A percentile compares a stretch with the other conserved stretches of the same genome.
phyloP scores from a whole-genome alignment of 805 yeast species.

The Saccharomyces eubayanus region DNA sequence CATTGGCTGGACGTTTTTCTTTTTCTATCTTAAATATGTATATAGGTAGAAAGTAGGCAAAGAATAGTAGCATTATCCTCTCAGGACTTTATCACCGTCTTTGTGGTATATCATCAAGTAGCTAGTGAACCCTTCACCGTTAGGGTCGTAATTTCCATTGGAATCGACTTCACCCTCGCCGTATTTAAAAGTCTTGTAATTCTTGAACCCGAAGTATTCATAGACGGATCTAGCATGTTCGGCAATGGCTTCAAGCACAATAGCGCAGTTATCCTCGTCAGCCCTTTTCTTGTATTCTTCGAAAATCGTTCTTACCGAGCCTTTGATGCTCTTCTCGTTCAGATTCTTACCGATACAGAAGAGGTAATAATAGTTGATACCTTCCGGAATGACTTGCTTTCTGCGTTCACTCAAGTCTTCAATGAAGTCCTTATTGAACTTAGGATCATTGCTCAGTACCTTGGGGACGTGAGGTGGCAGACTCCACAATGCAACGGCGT shows the following conservation, averaged over 20 bases:
- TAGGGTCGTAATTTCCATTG: constrained; percentile 21
- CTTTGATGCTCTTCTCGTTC: constrained; percentile 19
- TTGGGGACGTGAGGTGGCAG: constrained; percentile 21
- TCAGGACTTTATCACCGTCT: constrained; percentile 13
- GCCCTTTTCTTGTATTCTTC: constrained; percentile 26
- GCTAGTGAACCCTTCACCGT: constrained; percentile 28
- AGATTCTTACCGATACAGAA: constrained; percentile 29
- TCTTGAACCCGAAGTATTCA: constrained; percentile 30
- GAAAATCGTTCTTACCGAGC: constrained; percentile 29
- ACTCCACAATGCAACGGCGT: constrained; percentile 29
- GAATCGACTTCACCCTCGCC: constrained; percentile 28
- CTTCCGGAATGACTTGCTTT: constrained; percentile 21
- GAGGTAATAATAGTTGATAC: constrained; percentile 25
- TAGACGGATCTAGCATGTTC: constrained; percentile 30
- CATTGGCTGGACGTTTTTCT: too few species aligned
- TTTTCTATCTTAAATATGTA: too few species aligned
- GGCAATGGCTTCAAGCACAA: constrained; percentile 29
- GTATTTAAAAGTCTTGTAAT: constrained; percentile 20
- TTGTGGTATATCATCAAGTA: constrained; percentile 30
- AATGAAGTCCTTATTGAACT: constrained; percentile 25
- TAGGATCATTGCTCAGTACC: constrained; percentile 20
- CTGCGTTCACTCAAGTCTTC: constrained; percentile 17
- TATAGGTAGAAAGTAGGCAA: neutral
- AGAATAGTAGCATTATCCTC: neutral
- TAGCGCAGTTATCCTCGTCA: constrained; percentile 24